Percentiles rank a stretch among this genome's conserved stretches.
phyloP scores from a whole-genome alignment of 2,329 filamentous ascomycete genomes.

The Colletotrichum plurivorum region DNA sequence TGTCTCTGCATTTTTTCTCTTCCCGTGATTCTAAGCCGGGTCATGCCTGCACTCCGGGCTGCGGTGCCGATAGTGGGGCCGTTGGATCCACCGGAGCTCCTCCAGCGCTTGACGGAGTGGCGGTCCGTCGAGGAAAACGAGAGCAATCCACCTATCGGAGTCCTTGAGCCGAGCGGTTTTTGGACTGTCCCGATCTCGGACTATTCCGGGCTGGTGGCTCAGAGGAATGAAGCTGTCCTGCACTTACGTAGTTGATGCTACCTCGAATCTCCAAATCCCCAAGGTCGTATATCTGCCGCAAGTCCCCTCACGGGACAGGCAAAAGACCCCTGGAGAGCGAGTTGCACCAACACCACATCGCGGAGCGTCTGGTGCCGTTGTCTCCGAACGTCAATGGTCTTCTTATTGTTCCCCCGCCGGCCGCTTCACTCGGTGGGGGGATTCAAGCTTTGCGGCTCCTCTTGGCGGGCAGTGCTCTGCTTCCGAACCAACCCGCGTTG shows the following conservation, averaged over 20 bases:
- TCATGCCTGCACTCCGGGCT: constrained; percentile 17
- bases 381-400: constrained; percentile 16
- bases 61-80: neutral
- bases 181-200: neutral
- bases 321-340: neutral
- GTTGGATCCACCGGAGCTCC: constrained; percentile 16
- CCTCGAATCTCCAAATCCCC: neutral
- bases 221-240: neutral
- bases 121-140: neutral
- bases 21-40: neutral
- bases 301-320: neutral
- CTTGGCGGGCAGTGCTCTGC: constrained; percentile 7
- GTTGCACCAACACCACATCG: neutral
- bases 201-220: neutral
- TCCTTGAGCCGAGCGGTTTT: neutral
- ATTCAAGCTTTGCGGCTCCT: constrained; percentile 28
- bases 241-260: constrained; percentile 12
- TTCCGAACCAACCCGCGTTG: neutral
- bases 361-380: constrained; percentile 5
- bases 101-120: neutral
- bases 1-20: neutral
- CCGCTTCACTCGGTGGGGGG: neutral
- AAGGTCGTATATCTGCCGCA: neutral
- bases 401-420: neutral
- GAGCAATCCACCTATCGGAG: constrained; percentile 15